Percentiles rank a stretch among this genome's conserved stretches.
These are phyloP conservation scores for Mycocentrospora acerina DNA, from an alignment of 2,329 filamentous ascomycete species.

Conservation along the genomic window DNA sequence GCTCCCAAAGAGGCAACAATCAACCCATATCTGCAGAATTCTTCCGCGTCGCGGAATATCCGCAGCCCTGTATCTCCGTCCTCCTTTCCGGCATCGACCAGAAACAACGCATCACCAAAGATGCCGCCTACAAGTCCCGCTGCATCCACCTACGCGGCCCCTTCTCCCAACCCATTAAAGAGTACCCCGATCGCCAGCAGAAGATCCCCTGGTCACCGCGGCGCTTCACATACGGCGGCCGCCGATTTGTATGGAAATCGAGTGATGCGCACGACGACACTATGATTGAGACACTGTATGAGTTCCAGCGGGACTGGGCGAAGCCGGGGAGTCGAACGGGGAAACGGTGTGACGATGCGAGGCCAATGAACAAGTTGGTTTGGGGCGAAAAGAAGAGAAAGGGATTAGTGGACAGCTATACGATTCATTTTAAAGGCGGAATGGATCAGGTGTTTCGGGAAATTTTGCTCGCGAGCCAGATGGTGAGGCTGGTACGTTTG, in stretches of 20 bases:
- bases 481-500: conserved; percentile 39
- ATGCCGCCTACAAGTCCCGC: conserved; percentile 39
- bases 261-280: conserved; percentile 51
- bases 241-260: conserved; percentile 46
- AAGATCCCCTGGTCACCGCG: conserved; percentile 43
- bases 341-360: conserved; percentile 38
- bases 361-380: conserved; percentile 28
- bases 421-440: conserved; percentile 40
- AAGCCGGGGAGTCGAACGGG: conserved; percentile 40
- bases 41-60: conserved; percentile 39
- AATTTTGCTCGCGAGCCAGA: conserved; percentile 40
- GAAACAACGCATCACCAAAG: conserved; percentile 28
- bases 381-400: conserved; percentile 42
- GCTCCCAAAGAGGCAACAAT: conserved; percentile 31
- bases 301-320: conserved; percentile 36
- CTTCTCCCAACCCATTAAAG: conserved; percentile 36
- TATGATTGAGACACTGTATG: conserved; percentile 42
- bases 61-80: conserved; percentile 34
- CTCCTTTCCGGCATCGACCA: conserved; percentile 36
- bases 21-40: conserved; percentile 39
- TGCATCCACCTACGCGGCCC: conserved; percentile 37
- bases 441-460: conserved; percentile 42
- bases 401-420: conserved; percentile 41
- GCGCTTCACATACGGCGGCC: conserved; percentile 40
- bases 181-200: conserved; percentile 40